Base-by-base conservation (phyloP, 2,329 filamentous ascomycete species). In the Penicillium sp. region DNA sequence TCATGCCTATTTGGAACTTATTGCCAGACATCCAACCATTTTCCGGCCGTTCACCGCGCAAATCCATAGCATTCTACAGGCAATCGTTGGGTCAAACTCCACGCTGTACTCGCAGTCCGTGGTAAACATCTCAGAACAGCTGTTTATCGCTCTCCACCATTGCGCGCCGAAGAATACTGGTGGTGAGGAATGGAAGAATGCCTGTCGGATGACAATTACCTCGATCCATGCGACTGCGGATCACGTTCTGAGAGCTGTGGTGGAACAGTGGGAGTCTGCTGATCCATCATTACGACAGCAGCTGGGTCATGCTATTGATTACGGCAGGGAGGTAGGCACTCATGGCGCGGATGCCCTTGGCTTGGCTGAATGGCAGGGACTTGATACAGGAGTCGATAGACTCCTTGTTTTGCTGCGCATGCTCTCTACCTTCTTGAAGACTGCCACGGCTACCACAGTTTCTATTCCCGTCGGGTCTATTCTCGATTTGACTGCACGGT, bases 11-110 rank as follows among this genome's bases (percentile, higher is more conserved):
- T 82, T 85, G 35, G 84, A 87, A 49, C 81, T 97, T 38, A 80
- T 96, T 35, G 90, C 91, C n/a, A 85, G 89, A 56, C 93, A 96
- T 75, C 89, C 92, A 31, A 91, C 92, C 7, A 91, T 91, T 35
- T 90, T 96, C 75, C 89, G 94, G 13, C 90, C 92, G 0, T 91
- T 90, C 72, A 84, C 86, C 62, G 83, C 85, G 44, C 90, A 92
- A 67, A 84, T 96, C 48, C 87, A 85, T 59, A 79, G 84, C 13
- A 82, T 90, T 21, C 78, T 89, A 47, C 81, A 84, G 50, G 78
- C 78, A 6, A 86, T 89, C 66, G 76, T 94, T 57, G 88, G 88
- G 3, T 88, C 89, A 11, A 67, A 90, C 5, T 82, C 83, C 30
- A 85, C 84, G 26, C 75, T 81, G 5, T 80, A 86, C 5, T 83